Percentiles rank a stretch among this genome's conserved stretches.
Conservation (phyloP, 2,329 filamentous ascomycete genomes). For the Fusarium continuum region DNA sequence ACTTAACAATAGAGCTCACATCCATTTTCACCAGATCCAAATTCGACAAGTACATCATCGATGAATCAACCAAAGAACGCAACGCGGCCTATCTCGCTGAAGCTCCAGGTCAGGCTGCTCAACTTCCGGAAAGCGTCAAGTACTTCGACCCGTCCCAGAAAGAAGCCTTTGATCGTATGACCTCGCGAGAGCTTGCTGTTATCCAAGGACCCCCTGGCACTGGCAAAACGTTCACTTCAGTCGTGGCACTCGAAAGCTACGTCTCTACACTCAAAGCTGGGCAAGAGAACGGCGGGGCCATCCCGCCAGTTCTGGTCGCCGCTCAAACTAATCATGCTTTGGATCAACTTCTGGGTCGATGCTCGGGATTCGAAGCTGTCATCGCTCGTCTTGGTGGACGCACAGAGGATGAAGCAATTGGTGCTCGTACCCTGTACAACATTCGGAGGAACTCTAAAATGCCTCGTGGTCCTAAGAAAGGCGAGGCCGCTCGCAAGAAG, state of each 20-base stretch:
- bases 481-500: slow-evolving; percentile 18
- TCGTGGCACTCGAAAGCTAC: slow-evolving; percentile 66
- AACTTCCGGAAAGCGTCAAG: not conserved
- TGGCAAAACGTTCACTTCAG: slow-evolving; percentile 83
- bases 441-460: slow-evolving; percentile 54
- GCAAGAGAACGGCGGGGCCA: slow-evolving; percentile 49
- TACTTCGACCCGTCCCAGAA: slow-evolving; percentile 77
- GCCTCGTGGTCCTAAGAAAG: not conserved
- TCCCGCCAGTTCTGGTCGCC: slow-evolving; percentile 74
- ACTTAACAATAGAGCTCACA: not conserved
- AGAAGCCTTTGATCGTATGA: slow-evolving; percentile 71
- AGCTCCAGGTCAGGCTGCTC: not conserved
- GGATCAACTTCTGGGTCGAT: slow-evolving; percentile 78
- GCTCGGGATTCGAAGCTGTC: slow-evolving; percentile 61
- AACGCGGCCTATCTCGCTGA: slow-evolving; percentile 45
- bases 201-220: slow-evolving; percentile 83
- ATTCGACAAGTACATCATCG: slow-evolving; percentile 69
- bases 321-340: slow-evolving; percentile 93
- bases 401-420: slow-evolving; percentile 72
- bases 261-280: slow-evolving; percentile 63
- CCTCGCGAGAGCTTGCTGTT: slow-evolving; percentile 77
- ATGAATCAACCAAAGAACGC: slow-evolving; percentile 50
- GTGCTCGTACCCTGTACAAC: slow-evolving; percentile 71
- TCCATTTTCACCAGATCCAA: slow-evolving; percentile 57
- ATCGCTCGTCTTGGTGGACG: slow-evolving; percentile 72